Conservation (phyloP, 2,329 filamentous ascomycete genomes). For the Fusarium sp. region DNA sequence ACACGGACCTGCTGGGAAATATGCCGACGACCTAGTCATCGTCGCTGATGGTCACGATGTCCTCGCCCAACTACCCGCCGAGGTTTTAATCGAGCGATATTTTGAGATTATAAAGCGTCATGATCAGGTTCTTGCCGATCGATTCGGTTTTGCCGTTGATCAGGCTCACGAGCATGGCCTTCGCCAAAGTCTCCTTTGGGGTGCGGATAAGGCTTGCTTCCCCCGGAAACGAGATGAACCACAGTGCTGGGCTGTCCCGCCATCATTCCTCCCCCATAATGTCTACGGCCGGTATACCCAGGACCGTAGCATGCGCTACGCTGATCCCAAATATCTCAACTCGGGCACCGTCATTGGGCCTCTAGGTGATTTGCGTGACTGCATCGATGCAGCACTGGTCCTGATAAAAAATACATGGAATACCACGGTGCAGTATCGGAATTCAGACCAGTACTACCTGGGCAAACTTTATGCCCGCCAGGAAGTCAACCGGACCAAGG, state of each 20-base stretch:
- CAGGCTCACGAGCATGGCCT: conserved; percentile 50
- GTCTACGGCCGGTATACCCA: conserved; percentile 58
- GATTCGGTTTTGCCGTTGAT: conserved; percentile 60
- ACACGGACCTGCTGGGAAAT: background rate
- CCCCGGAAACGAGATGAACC: conserved; percentile 55
- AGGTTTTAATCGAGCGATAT: conserved; percentile 74
- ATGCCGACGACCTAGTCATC: conserved; percentile 69
- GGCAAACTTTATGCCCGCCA: conserved; percentile 60
- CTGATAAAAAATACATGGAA: conserved; percentile 55
- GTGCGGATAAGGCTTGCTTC: conserved; percentile 57
- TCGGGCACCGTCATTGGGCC: conserved; percentile 63
- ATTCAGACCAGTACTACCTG: conserved; percentile 62
- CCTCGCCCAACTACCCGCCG: conserved; percentile 75
- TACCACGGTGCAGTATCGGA: conserved; percentile 46
- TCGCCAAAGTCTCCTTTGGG: conserved; percentile 59
- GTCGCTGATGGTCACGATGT: conserved; percentile 75
- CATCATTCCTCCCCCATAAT: conserved; percentile 51
- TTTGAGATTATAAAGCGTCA: conserved; percentile 66
- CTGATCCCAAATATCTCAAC: conserved; percentile 60
- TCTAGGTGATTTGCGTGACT: conserved; percentile 48
- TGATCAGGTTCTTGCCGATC: conserved; percentile 64
- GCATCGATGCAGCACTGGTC: conserved; percentile 48
- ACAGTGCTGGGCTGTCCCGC: conserved; percentile 60
- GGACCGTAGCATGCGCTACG: conserved; percentile 51
- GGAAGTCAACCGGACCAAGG: conserved; percentile 56